Percentiles rank a stretch among this genome's conserved stretches.
Evolutionary conservation across 495 filamentous ascomycete genomes (phyloP).

Genomic region (Talaromyces borbonicus): DNA sequence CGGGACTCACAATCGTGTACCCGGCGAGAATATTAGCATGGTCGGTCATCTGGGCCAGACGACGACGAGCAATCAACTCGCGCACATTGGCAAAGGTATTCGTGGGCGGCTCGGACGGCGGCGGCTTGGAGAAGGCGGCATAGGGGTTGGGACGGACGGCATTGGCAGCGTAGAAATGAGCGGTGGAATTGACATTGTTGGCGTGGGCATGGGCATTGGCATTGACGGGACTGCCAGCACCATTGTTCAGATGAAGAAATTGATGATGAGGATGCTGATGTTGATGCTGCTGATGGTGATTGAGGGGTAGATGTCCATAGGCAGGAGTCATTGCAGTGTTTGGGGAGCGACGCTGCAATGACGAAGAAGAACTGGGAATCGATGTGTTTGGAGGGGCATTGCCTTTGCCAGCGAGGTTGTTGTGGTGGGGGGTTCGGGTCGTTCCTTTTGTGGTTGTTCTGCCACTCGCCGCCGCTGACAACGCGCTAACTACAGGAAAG

Average conservation of each 20-base stretch:
- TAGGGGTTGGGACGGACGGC: slow-evolving; percentile 7
- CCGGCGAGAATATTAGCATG: slow-evolving; percentile 41
- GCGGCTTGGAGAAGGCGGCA: slow-evolving; percentile 24
- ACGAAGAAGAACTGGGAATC: slow-evolving; percentile 25
- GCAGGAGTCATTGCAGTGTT: slow-evolving; percentile 42
- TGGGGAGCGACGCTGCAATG: slow-evolving; percentile 26
- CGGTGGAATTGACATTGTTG: slow-evolving; percentile 25
- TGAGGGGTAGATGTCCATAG: slow-evolving; percentile 34
- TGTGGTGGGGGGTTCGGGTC: slow-evolving; percentile 10
- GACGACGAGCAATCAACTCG: slow-evolving; percentile 39
- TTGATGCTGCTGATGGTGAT: slow-evolving; percentile 25
- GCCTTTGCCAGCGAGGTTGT: too few species aligned
- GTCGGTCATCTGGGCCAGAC: slow-evolving; percentile 41
- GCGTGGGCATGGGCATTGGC: too few species aligned
- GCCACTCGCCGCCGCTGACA: slow-evolving; percentile 20
- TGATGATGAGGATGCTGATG: too few species aligned
- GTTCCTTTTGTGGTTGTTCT: too few species aligned
- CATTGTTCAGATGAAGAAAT: not conserved
- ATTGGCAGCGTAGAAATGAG: slow-evolving; percentile 10
- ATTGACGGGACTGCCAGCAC: slow-evolving; percentile 10
- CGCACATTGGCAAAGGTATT: slow-evolving; percentile 41
- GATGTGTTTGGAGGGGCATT: slow-evolving; percentile 17
- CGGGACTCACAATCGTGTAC: slow-evolving; percentile 38
- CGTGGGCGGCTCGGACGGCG: slow-evolving; percentile 28
- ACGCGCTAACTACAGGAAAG: too few species aligned